These are phyloP conservation scores for Hypocrella siamensis DNA, from an alignment of 2,329 filamentous ascomycete genomes.

Conservation along the genomic window DNA sequence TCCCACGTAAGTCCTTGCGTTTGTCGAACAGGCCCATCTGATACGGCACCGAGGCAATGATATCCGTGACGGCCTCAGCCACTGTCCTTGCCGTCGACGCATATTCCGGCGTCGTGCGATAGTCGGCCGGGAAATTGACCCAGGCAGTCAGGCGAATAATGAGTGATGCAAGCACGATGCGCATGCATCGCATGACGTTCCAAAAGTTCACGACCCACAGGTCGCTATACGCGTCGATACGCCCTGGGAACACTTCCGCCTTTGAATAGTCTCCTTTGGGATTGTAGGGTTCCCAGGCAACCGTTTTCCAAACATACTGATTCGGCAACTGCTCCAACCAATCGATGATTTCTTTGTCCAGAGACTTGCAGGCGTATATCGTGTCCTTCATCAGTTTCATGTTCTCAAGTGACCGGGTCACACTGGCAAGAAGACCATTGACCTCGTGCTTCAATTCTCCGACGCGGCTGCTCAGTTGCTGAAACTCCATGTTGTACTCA, in stretches of 20 bases:
- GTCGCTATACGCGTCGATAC: conserved; percentile 44
- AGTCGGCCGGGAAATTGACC: conserved; percentile 42
- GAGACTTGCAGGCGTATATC: conserved; percentile 31
- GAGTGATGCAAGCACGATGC: conserved; percentile 36
- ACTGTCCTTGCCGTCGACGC: conserved; percentile 33
- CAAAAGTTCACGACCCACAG: conserved; percentile 39
- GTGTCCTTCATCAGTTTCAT: conserved; percentile 32
- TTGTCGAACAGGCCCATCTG: conserved; percentile 41
- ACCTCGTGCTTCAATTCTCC: conserved; percentile 37
- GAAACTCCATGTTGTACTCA: conserved; percentile 26
- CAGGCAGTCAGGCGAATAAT: conserved; percentile 43
- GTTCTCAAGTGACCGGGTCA: conserved; percentile 30
- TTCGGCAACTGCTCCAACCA: conserved; percentile 35
- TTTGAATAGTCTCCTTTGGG: conserved; percentile 32
- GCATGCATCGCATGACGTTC: conserved; percentile 36
- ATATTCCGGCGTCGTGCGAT: conserved; percentile 45
- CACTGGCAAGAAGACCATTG: conserved; percentile 29
- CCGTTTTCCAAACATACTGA: conserved; percentile 30
- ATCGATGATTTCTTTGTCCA: conserved; percentile 33
- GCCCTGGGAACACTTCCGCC: conserved; percentile 41
- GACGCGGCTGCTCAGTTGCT: conserved; percentile 34
- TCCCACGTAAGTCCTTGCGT: conserved; percentile 20
- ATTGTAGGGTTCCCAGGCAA: conserved; percentile 39
- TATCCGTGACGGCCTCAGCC: conserved; percentile 36
- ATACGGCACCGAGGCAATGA: conserved; percentile 43